phyloP scores from a whole-genome alignment of 257 asterid species.

The Penstemon davidsonii region DNA sequence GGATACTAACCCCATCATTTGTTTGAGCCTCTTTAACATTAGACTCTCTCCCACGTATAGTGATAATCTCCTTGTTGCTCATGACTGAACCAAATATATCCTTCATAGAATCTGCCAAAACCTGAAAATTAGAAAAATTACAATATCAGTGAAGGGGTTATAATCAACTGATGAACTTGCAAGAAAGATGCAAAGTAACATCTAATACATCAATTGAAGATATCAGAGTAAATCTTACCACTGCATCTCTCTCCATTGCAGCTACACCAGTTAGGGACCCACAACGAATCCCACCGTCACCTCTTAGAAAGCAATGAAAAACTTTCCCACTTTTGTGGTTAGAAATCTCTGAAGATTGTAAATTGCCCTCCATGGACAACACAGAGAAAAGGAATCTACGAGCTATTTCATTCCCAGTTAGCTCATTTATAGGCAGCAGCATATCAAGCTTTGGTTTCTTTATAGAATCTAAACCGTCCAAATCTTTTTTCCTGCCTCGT shows the following conservation, averaged over 20 bases:
- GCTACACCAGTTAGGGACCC: constrained; percentile 84
- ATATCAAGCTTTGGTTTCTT: constrained; percentile 63
- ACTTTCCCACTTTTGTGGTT: constrained; percentile 85
- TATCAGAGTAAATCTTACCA: constrained; percentile 46
- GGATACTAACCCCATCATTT: constrained; percentile 51
- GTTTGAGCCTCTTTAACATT: constrained; percentile 48
- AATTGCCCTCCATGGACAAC: constrained; percentile 72
- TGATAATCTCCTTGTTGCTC: constrained; percentile 48
- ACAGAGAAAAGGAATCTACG: constrained; percentile 77
- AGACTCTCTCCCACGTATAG: constrained; percentile 45
- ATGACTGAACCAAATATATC: constrained; percentile 68
- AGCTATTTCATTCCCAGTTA: constrained; percentile 91
- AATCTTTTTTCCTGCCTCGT: constrained; percentile 79
- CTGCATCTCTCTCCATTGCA: constrained; percentile 89
- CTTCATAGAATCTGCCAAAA: constrained; percentile 83
- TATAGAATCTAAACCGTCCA: constrained; percentile 52
- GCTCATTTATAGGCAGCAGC: constrained; percentile 66
- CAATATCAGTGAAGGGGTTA: constrained; percentile 9
- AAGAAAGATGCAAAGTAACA: neutral
- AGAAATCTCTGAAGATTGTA: constrained; percentile 77
- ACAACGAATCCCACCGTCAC: constrained; percentile 92
- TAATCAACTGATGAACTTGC: constrained; percentile 7
- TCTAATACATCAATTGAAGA: neutral
- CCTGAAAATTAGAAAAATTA: constrained; percentile 53
- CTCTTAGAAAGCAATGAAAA: constrained; percentile 73